Conservation (phyloP, 805 yeast genomes). For the Scheffersomyces stipitis region DNA sequence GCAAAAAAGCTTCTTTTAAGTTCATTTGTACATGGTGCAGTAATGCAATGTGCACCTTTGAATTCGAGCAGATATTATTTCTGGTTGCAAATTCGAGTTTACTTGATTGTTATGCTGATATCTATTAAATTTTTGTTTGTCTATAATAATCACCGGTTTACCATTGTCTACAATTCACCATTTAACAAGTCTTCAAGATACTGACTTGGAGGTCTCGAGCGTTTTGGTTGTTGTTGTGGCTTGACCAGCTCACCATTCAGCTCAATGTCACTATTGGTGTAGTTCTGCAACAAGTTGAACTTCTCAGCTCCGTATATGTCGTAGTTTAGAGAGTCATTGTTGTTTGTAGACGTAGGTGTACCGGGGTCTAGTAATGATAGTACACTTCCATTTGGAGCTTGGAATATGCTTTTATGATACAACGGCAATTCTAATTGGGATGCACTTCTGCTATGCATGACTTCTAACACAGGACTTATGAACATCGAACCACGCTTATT, state of each 20-base stretch:
- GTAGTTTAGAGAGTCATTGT: neutral
- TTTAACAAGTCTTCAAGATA: slow-evolving; percentile 46
- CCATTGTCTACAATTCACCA: slow-evolving; percentile 6
- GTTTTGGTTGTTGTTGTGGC: neutral
- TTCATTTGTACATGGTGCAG: too few relatives aligned
- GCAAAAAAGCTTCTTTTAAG: too few relatives aligned
- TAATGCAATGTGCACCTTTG: too few relatives aligned
- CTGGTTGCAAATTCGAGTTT: too few relatives aligned
- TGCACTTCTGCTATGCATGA: slow-evolving; percentile 18
- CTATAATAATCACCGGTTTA: too few relatives aligned
- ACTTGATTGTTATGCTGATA: too few relatives aligned
- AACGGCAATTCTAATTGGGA: slow-evolving; percentile 16
- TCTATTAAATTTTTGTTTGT: too few relatives aligned
- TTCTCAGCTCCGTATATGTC: neutral
- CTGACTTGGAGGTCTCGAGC: slow-evolving; percentile 48
- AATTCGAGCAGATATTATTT: too few relatives aligned
- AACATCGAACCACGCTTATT: slow-evolving; percentile 46
- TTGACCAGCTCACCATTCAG: neutral
- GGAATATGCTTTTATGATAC: slow-evolving; percentile 7
- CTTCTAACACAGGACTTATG: slow-evolving; percentile 50
- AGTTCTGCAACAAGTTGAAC: neutral
- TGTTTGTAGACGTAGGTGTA: neutral
- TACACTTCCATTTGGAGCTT: neutral
- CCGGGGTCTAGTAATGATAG: neutral
- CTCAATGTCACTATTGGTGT: neutral